These are phyloP conservation scores for Arachnopeziza araneosa DNA, from an alignment of 2,329 filamentous ascomycete genomes.

Conservation along the genomic window DNA sequence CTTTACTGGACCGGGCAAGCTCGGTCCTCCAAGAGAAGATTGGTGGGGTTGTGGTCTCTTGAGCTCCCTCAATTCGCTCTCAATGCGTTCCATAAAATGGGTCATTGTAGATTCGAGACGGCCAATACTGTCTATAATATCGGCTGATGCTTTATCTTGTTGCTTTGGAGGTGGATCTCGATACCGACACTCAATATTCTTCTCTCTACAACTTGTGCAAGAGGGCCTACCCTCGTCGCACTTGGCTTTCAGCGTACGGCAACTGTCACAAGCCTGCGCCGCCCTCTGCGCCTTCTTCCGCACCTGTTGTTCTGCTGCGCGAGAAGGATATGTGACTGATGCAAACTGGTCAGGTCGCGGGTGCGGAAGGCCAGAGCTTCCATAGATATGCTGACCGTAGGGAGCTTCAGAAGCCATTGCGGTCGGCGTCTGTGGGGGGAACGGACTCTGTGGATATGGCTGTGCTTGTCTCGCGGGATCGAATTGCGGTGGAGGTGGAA, in stretches of 20 bases:
- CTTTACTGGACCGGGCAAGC: neutral
- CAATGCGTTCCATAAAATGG: conserved; percentile 9
- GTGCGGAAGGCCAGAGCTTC: conserved; percentile 11
- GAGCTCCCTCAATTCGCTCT: conserved; percentile 11
- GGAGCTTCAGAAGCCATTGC: conserved; percentile 25
- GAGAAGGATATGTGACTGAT: conserved; percentile 19
- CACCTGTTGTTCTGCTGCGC: conserved; percentile 10
- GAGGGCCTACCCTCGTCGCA: conserved; percentile 77
- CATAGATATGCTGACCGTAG: conserved; percentile 14
- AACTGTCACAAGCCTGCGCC: conserved; percentile 80
- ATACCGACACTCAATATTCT: conserved; percentile 78
- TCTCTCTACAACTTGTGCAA: conserved; percentile 83
- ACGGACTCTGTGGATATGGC: conserved; percentile 15
- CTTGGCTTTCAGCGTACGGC: conserved; percentile 81
- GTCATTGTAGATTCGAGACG: conserved; percentile 15
- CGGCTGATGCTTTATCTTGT: conserved; percentile 52
- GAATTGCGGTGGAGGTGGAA: conserved; percentile 15
- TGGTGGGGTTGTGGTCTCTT: neutral
- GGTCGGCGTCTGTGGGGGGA: conserved; percentile 21
- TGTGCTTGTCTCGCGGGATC: conserved; percentile 15
- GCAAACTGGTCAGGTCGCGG: conserved; percentile 17
- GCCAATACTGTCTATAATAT: conserved; percentile 48
- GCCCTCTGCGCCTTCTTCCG: conserved; percentile 28
- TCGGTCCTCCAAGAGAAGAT: neutral
- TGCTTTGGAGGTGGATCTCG: conserved; percentile 87